These are phyloP conservation scores for Cyberlindnera mycetangii DNA, from an alignment of 805 yeast genomes.

Conservation along the genomic window DNA sequence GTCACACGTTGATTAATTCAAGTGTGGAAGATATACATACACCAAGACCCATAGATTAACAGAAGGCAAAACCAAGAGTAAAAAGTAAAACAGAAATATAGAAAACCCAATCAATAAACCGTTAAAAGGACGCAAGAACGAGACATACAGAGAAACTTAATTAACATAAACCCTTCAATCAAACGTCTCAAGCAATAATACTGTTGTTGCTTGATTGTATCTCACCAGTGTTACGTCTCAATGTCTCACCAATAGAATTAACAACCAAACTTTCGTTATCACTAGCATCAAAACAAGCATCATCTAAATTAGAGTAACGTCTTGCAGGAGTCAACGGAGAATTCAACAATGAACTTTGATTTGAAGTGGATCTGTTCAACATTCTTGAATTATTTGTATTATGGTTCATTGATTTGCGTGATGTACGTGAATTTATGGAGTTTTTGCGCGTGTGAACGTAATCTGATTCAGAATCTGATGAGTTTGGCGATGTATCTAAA, in stretches of 20 bases:
- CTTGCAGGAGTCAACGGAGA: conserved; percentile 15
- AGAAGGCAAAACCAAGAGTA: neutral
- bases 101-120: neutral
- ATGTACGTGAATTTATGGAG: conserved; percentile 14
- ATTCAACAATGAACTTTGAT: conserved; percentile 11
- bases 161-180: neutral
- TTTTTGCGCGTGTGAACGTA: conserved; percentile 18
- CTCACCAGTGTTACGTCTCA: conserved; percentile 32
- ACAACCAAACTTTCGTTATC: conserved; percentile 30
- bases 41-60: neutral
- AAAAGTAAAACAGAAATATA: neutral
- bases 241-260: conserved; percentile 32
- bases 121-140: neutral
- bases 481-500: conserved; percentile 24
- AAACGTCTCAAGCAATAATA: conserved; percentile 13
- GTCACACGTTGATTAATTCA: neutral
- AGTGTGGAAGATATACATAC: neutral
- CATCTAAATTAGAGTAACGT: conserved; percentile 15
- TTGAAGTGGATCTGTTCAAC: conserved; percentile 13
- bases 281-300: conserved; percentile 20
- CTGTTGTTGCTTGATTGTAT: conserved; percentile 22
- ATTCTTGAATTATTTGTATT: neutral
- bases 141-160: neutral
- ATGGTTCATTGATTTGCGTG: conserved; percentile 12
- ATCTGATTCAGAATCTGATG: conserved; percentile 29